Evolutionary conservation across 495 filamentous ascomycete species (phyloP), one percentile per base, ranked within the genome.

Genomic region (Hamigera avellanea): DNA sequence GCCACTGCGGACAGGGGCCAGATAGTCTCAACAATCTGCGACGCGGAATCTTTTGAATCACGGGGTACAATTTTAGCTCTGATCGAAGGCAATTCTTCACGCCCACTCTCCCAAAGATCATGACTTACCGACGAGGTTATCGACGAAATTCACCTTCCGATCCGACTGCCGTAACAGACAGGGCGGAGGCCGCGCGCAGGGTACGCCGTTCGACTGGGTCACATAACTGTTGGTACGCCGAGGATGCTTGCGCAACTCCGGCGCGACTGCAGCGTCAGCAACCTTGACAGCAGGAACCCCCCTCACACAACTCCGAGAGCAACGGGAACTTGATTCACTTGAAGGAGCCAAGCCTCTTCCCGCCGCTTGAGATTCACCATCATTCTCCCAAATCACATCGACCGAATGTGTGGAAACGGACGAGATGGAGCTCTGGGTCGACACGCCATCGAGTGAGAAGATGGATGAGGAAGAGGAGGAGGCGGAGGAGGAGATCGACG

Each of bases 111-210:
- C n/a, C n/a, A n/a, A n/a, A n/a, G 36, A 31, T 41, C 47, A 52
- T 46, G 31, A 67, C 91, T 91, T 86, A 98, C 91, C 91, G 72
- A 98, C 89, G 56, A 98, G 85, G 65, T 77, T 86, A 57, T 95
- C 89, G 64, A 98, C 91, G 56, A 96, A 98, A 57, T 80, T 87
- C 52, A 83, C 74, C 66, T 95, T 96, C 43, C 91, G 80, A 55
- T 95, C 91, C 49, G 78, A 78, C 66, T 98, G 91, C 39, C 91
- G 82, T 30, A 87, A 70, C 35, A 95, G 75, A 39, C 80, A 69
- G 18, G 91, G 86, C 44, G 88, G 87, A 47, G 78, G 76, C 43
- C 76, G 75, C 37, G 74, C 59, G 45, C 77, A 67, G 37, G 76
- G 55, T 43, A 41, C 36, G 39, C 57, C 64, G 46, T 54, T 62